Evolutionary conservation across 331 rosid genomes (phyloP).

Genomic region (Acacia concinna): DNA sequence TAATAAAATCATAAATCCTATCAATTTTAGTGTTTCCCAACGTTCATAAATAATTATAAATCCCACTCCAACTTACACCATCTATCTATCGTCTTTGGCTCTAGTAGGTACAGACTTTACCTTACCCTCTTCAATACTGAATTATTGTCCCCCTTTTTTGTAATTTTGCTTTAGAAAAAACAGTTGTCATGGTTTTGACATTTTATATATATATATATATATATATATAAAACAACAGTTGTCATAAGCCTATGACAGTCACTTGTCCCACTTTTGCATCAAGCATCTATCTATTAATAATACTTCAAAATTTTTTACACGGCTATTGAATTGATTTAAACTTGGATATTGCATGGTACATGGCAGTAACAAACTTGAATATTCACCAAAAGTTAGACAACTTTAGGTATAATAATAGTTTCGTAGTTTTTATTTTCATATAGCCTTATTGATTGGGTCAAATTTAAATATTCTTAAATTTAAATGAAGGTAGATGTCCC

Average conservation of each 20-base stretch:
- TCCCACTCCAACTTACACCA: constrained; percentile 40
- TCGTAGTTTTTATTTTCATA: too few species aligned
- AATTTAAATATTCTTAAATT: too few species aligned
- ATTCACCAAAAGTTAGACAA: too few species aligned
- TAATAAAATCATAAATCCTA: constrained; percentile 23
- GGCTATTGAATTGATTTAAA: neutral
- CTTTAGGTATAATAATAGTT: too few species aligned
- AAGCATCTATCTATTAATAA: neutral
- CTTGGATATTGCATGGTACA: neutral
- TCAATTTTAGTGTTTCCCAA: neutral
- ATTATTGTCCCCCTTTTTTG: neutral
- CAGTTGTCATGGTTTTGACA: neutral
- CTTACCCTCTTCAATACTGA: constrained; percentile 36
- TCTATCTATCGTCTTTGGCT: constrained; percentile 27
- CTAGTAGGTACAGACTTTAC: constrained; percentile 27
- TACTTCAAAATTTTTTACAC: neutral
- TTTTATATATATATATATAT: too few species aligned
- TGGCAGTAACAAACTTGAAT: neutral
- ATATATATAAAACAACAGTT: too few species aligned
- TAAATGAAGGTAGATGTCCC: too few species aligned
- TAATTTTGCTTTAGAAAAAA: neutral
- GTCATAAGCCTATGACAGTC: neutral
- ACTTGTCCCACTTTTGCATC: neutral
- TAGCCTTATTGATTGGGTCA: too few species aligned
- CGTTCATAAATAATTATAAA: neutral